A percentile compares a stretch with the other conserved stretches of the same genome.
These are phyloP conservation scores for Ophiocordyceps polyrhachis-furcata DNA, from an alignment of 2,329 filamentous ascomycete genomes.

Conservation along the genomic window DNA sequence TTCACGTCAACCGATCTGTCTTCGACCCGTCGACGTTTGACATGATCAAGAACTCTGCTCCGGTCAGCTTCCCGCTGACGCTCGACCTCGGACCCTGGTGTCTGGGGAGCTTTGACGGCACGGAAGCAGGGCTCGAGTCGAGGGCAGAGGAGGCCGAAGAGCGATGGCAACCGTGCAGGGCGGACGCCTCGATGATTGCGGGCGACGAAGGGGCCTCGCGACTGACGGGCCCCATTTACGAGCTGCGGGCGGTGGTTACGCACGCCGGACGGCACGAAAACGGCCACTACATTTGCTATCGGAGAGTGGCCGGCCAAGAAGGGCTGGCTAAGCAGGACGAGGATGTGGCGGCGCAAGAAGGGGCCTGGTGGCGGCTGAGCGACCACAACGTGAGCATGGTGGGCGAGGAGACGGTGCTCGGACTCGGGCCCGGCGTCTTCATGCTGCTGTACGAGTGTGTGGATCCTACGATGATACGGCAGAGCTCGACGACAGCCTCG, in stretches of 20 bases:
- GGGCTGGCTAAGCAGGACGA: slow-evolving; percentile 1
- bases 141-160: slow-evolving; percentile 24
- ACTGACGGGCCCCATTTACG: slow-evolving; percentile 45
- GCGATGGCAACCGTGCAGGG: slow-evolving; percentile 46
- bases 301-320: slow-evolving; percentile 31
- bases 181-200: slow-evolving; percentile 55
- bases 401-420: slow-evolving; percentile 52
- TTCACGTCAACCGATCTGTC: slow-evolving; percentile 83
- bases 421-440: slow-evolving; percentile 61
- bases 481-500: slow-evolving; percentile 10
- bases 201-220: slow-evolving; percentile 29
- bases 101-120: slow-evolving; percentile 36
- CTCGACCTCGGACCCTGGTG: slow-evolving; percentile 77
- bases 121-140: neutral
- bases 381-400: slow-evolving; percentile 69
- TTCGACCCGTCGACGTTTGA: slow-evolving; percentile 70
- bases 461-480: slow-evolving; percentile 30
- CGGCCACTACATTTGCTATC: slow-evolving; percentile 87
- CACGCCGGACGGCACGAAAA: slow-evolving; percentile 87
- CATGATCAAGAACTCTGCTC: slow-evolving; percentile 67
- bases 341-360: slow-evolving; percentile 3
- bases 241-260: slow-evolving; percentile 67
- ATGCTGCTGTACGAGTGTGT: slow-evolving; percentile 92
- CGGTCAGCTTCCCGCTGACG: slow-evolving; percentile 54
- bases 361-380: slow-evolving; percentile 70